Conservation (phyloP, 2,329 filamentous ascomycete species). For the Pestalotiopsis fici region DNA sequence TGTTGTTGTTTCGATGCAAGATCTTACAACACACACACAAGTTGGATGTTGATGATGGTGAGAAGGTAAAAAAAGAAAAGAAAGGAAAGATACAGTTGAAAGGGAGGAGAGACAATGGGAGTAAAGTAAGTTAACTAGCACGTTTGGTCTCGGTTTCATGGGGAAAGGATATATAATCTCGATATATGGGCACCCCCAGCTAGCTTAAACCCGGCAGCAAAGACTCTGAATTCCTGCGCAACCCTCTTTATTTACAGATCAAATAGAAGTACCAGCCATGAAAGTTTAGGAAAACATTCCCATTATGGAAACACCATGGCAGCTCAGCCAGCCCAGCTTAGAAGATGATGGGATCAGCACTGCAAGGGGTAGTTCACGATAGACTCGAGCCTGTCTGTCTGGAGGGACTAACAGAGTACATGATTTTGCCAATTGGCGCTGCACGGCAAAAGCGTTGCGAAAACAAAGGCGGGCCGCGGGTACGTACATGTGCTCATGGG, state of each 20-base stretch:
- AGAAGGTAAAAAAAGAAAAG: neutral
- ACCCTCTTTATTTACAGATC: neutral
- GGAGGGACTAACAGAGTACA: neutral
- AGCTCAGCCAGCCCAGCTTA: neutral
- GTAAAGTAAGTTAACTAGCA: neutral
- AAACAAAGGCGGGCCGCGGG: neutral
- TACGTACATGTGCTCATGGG: neutral
- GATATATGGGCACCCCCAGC: neutral
- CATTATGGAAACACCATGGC: neutral
- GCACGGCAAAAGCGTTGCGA: neutral
- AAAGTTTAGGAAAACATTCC: slow-evolving; percentile 1
- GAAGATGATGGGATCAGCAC: neutral
- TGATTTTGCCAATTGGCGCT: neutral
- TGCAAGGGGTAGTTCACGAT: slow-evolving; percentile 1
- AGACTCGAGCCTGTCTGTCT: neutral
- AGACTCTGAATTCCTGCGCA: neutral
- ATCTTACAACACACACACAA: neutral
- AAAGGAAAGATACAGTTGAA: neutral
- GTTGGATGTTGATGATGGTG: neutral
- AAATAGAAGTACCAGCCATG: neutral
- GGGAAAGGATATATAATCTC: neutral
- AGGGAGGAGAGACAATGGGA: neutral
- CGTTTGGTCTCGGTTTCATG: neutral
- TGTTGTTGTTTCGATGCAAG: neutral
- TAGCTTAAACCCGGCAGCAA: neutral